These are phyloP conservation scores for Penicillium paneum DNA, from an alignment of 2,329 filamentous ascomycete species.

Conservation along the genomic window DNA sequence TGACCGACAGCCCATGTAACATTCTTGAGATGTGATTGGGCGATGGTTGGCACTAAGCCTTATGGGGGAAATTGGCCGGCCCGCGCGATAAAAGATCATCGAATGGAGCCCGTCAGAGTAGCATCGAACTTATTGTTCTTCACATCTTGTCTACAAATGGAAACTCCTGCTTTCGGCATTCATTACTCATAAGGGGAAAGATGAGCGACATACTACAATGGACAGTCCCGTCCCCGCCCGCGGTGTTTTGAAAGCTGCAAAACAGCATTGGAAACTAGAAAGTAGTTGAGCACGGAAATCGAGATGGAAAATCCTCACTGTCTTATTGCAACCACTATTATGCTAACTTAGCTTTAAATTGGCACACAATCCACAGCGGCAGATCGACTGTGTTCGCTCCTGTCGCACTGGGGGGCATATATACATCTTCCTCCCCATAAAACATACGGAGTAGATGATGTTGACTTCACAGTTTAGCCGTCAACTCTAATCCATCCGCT, in stretches of 20 bases:
- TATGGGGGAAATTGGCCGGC: background rate
- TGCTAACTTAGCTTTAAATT: too few species aligned
- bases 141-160: background rate
- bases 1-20: background rate
- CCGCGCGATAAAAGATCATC: background rate
- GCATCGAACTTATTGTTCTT: background rate
- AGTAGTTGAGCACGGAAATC: background rate
- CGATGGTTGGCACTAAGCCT: background rate
- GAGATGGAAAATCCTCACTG: too few species aligned
- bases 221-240: background rate
- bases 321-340: too few species aligned
- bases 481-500: background rate
- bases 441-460: too few species aligned
- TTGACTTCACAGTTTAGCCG: slow-evolving; percentile 3
- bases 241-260: background rate
- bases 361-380: too few species aligned
- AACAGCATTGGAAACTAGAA: background rate
- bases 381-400: too few species aligned
- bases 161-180: background rate
- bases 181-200: background rate
- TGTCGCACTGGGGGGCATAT: background rate
- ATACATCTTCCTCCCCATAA: background rate
- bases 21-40: background rate
- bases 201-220: background rate
- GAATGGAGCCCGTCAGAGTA: background rate